Evolutionary conservation across 139 green algal genomes (phyloP), one percentile per base, ranked within the genome.

Genomic region (Yamagishiella unicocca): DNA sequence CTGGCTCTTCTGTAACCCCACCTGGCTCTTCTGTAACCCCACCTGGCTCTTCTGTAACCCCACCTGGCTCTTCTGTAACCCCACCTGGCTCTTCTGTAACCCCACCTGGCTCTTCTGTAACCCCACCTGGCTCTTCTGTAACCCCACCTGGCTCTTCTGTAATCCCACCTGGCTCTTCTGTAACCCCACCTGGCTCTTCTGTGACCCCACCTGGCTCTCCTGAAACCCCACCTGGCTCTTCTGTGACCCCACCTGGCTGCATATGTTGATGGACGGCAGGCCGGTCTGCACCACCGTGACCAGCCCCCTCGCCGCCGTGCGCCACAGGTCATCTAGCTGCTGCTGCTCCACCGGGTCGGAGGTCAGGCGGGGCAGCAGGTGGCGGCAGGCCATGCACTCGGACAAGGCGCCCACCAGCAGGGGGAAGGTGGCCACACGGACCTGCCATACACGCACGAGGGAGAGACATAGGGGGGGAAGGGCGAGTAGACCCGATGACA

Each of bases 191-290:
- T n/a, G n/a, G n/a, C n/a, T n/a, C n/a, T n/a, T n/a, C n/a, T n/a
- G n/a, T n/a, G n/a, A n/a, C n/a, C n/a, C n/a, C n/a, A n/a, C n/a
- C n/a, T n/a, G n/a, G n/a, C n/a, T n/a, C n/a, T n/a, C n/a, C n/a
- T n/a, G n/a, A n/a, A n/a, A n/a, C 19, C 46, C n/a, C 74, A 67
- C 74, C 74, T 67, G 74, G 3, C 37, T n/a, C n/a, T n/a, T n/a
- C n/a, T n/a, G n/a, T n/a, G n/a, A n/a, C n/a, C n/a, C 17, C 38
- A 58, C 72, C 40, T 68, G 55, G 61, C 79, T 71, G 72, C 88
- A 87, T 33, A 95, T 96, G 90, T 96, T 96, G 79, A 96, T 84
- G 22, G 94, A 94, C 3, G 94, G 93, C 64, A 98, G 82, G 3
- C 96, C 95, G 27, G 54, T 88, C 40, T 88, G 84, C 42, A 97